phyloP scores from a whole-genome alignment of 331 rosid species.

The Pyrus hybrid region DNA sequence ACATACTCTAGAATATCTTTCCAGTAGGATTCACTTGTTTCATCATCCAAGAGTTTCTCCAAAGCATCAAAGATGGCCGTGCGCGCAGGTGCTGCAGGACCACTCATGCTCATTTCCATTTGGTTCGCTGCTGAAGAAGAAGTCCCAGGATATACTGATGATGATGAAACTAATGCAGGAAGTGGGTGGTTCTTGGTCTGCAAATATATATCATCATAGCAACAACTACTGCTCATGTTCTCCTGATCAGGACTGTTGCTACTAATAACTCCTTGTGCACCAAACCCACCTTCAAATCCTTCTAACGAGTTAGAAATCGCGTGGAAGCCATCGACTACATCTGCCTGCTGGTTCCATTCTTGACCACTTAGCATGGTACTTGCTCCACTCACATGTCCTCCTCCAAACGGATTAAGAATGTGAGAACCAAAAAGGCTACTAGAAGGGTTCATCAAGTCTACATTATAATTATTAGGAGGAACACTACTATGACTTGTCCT shows the following conservation, averaged over 20 bases:
- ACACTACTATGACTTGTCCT: background rate
- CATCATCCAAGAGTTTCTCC: constrained; percentile 63
- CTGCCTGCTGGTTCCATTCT: background rate
- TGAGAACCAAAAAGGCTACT: constrained; percentile 13
- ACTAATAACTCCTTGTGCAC: background rate
- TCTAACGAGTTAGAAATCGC: constrained; percentile 11
- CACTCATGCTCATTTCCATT: too few relatives aligned
- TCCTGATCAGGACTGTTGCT: background rate
- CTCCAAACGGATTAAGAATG: constrained; percentile 2
- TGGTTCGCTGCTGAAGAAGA: background rate
- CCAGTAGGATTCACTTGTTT: constrained; percentile 61
- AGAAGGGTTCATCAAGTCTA: constrained; percentile 3
- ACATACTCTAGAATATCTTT: constrained; percentile 68
- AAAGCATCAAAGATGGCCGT: constrained; percentile 46
- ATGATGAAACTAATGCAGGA: constrained; percentile 31
- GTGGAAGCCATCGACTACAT: background rate
- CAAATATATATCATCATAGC: background rate
- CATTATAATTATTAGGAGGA: background rate
- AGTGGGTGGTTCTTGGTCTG: constrained; percentile 18
- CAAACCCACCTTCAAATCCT: constrained; percentile 9
- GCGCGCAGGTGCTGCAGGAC: background rate
- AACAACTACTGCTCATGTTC: background rate
- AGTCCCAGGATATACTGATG: constrained; percentile 23
- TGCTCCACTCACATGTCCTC: background rate
- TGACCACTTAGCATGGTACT: background rate